Evolutionary conservation across 208 protist genomes (phyloP).

Genomic region (Leishmania amazonensis): DNA sequence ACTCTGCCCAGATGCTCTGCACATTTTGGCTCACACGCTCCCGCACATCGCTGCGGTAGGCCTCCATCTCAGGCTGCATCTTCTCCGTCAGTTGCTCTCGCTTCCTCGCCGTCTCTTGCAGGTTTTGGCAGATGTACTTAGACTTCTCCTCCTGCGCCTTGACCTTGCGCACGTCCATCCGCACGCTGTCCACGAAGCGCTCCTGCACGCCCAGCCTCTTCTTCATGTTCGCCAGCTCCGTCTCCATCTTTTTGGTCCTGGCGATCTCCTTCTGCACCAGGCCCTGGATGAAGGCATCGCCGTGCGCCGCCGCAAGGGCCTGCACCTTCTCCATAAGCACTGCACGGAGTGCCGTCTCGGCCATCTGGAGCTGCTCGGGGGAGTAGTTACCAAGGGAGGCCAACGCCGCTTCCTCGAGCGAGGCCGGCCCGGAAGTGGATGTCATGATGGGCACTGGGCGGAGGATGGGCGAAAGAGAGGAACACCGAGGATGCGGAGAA

Average conservation of each 20-base stretch:
- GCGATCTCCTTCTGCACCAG: conserved; percentile 73
- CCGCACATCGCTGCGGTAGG: conserved; percentile 42
- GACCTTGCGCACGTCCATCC: conserved; percentile 31
- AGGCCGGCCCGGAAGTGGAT: conserved; percentile 4
- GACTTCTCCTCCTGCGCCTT: conserved; percentile 31
- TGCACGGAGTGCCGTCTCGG: conserved; percentile 34
- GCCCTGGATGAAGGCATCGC: conserved; percentile 60
- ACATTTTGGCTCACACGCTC: conserved; percentile 53
- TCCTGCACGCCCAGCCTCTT: conserved; percentile 45
- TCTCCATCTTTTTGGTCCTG: conserved; percentile 67
- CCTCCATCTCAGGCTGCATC: conserved; percentile 58
- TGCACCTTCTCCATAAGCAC: conserved; percentile 35
- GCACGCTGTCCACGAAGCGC: conserved; percentile 41
- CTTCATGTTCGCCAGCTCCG: conserved; percentile 59
- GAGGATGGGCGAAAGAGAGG: neutral
- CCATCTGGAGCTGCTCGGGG: conserved; percentile 28
- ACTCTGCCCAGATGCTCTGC: conserved; percentile 43
- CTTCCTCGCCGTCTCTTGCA: conserved; percentile 57
- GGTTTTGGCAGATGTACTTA: conserved; percentile 46
- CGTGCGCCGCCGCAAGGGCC: conserved; percentile 50
- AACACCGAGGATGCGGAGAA: neutral
- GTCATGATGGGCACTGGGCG: conserved; percentile 5
- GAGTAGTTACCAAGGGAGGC: conserved; percentile 24
- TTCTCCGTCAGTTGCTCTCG: conserved; percentile 51
- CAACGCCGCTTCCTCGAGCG: conserved; percentile 12